phyloP scores from a whole-genome alignment of 768 basidiomycete species.

The Tricholoma flavovirens region DNA sequence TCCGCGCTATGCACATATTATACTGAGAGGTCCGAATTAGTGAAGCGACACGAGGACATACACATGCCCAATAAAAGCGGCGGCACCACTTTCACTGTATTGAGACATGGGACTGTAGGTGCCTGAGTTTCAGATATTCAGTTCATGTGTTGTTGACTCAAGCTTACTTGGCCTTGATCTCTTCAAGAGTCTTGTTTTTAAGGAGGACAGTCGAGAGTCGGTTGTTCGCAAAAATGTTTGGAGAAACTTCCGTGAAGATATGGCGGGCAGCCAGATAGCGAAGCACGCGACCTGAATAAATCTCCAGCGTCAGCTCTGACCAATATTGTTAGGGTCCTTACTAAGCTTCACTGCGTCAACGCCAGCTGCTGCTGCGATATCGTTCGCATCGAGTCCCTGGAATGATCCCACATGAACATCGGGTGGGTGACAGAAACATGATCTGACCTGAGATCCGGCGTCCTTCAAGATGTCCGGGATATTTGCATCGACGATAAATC shows the following conservation, averaged over 20 bases:
- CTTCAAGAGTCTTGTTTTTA: conserved; percentile 22
- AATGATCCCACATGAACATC: conserved; percentile 8
- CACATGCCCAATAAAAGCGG: conserved; percentile 13
- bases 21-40: not conserved
- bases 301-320: not conserved
- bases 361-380: conserved; percentile 26
- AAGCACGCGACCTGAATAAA: conserved; percentile 14
- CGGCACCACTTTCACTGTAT: conserved; percentile 14
- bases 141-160: not conserved
- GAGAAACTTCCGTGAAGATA: conserved; percentile 20
- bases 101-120: conserved; percentile 13
- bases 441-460: conserved; percentile 19
- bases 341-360: conserved; percentile 15
- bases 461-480: conserved; percentile 30
- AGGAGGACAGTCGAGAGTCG: conserved; percentile 23
- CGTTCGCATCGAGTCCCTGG: conserved; percentile 28
- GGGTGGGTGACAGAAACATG: not conserved
- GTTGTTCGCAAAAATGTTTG: conserved; percentile 22
- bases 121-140: not conserved
- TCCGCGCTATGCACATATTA: conserved; percentile 16
- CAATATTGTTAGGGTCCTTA: not conserved
- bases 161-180: conserved; percentile 25
- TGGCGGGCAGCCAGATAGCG: conserved; percentile 20
- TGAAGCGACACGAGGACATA: conserved; percentile 2
- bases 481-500: conserved; percentile 23